Evolutionary conservation across 495 filamentous ascomycete species (phyloP).

Genomic region (Pseudoneurospora amorphoporcata): DNA sequence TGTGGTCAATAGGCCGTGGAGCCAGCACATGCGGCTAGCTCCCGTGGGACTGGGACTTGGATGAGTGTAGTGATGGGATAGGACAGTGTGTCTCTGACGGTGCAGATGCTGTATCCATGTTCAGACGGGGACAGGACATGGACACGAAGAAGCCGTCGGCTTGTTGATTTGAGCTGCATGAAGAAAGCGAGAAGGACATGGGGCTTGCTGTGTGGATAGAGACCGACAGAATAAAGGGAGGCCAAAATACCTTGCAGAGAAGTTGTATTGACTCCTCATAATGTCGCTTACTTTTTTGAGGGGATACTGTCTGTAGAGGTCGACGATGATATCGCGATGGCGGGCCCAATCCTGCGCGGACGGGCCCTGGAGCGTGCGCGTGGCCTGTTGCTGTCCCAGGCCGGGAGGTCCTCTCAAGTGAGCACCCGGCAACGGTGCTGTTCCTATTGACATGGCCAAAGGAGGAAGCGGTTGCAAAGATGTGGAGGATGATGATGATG

Average conservation of each 20-base stretch:
- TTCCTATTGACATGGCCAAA: not conserved
- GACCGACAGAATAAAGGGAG: not conserved
- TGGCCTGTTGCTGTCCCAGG: conserved; percentile 11
- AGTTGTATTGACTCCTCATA: conserved; percentile 22
- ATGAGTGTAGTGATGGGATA: not conserved
- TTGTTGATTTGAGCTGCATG: not conserved
- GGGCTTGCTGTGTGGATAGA: not conserved
- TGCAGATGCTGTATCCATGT: not conserved
- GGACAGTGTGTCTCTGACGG: not conserved
- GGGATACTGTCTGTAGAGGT: conserved; percentile 21
- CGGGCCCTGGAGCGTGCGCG: conserved; percentile 23
- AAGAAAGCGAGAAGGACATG: not conserved
- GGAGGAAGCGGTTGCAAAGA: not conserved
- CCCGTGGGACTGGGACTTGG: not conserved
- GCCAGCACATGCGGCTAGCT: not conserved
- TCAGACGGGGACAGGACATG: not conserved
- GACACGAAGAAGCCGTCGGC: not conserved
- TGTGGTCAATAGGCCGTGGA: not conserved
- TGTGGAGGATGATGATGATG: not conserved
- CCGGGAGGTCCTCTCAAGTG: not conserved
- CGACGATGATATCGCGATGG: conserved; percentile 23
- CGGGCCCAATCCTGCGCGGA: conserved; percentile 21
- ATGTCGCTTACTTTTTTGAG: conserved; percentile 24
- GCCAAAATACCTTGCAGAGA: conserved; percentile 22
- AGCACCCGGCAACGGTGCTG: not conserved